phyloP scores from a whole-genome alignment of 139 green algal species.

The Penium margaritaceum region DNA sequence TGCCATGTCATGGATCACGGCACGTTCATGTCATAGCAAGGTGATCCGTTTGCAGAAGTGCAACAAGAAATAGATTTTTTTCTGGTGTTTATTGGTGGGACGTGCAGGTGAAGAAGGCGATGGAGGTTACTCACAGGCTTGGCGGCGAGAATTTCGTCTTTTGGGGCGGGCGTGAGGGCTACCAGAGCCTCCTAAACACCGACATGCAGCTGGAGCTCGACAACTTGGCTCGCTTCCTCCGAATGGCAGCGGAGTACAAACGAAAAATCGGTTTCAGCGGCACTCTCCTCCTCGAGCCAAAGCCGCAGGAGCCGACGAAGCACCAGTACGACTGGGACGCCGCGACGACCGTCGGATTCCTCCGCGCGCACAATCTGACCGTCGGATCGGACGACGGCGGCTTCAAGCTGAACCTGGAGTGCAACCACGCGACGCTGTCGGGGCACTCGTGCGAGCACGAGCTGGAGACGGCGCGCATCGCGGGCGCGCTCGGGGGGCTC shows the following conservation, averaged over 20 bases:
- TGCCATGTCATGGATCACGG: too few species aligned
- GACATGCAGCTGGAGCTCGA: slow-evolving; percentile 60
- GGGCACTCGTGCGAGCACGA: slow-evolving; percentile 50
- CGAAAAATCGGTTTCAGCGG: slow-evolving; percentile 50
- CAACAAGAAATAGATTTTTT: too few species aligned
- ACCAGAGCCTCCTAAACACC: slow-evolving; percentile 67
- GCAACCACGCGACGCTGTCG: slow-evolving; percentile 72
- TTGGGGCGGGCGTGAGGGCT: slow-evolving; percentile 70
- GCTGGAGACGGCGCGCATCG: slow-evolving; percentile 50
- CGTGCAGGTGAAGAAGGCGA: slow-evolving; percentile 60
- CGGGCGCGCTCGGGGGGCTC: slow-evolving; percentile 59
- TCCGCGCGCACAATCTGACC: slow-evolving; percentile 54
- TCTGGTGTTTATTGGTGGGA: too few species aligned
- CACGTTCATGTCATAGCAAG: too few species aligned
- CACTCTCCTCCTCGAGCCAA: slow-evolving; percentile 66
- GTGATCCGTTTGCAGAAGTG: too few species aligned
- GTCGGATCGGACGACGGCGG: not conserved
- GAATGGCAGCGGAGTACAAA: slow-evolving; percentile 53
- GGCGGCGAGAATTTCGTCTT: slow-evolving; percentile 58
- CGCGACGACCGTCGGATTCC: slow-evolving; percentile 59
- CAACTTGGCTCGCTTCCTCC: slow-evolving; percentile 55
- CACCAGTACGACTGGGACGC: slow-evolving; percentile 66
- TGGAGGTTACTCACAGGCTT: slow-evolving; percentile 35
- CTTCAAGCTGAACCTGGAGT: slow-evolving; percentile 75
- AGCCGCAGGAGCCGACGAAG: slow-evolving; percentile 67